These are phyloP conservation scores for Neurospora hispaniola DNA, from an alignment of 495 filamentous ascomycete genomes.

Conservation along the genomic window DNA sequence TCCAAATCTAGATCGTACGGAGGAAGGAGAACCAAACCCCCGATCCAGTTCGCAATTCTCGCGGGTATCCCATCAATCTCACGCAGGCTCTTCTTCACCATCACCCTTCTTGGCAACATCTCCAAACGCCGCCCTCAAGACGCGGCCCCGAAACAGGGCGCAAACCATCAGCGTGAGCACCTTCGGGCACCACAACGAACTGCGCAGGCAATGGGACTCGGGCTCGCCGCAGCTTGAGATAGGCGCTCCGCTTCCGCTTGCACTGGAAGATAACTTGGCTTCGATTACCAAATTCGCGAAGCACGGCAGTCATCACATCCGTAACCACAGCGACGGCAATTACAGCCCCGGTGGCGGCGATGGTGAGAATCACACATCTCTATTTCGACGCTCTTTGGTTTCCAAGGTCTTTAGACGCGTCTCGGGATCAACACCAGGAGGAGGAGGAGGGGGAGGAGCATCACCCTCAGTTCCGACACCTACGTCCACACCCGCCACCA, in stretches of 20 bases:
- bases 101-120: background rate
- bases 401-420: slow-evolving; percentile 5
- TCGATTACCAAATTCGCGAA: background rate
- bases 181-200: background rate
- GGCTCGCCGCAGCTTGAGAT: background rate
- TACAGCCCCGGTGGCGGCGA: background rate
- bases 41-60: background rate
- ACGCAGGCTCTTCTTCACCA: background rate
- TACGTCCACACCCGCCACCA: background rate
- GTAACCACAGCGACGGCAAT: background rate
- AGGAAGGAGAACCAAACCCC: background rate
- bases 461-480: background rate
- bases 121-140: background rate
- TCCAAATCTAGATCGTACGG: background rate
- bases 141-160: background rate
- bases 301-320: background rate
- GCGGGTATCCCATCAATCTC: background rate
- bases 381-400: slow-evolving; percentile 7
- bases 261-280: background rate
- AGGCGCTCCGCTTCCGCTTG: background rate
- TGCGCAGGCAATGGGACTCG: background rate
- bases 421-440: background rate
- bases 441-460: background rate
- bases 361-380: background rate
- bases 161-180: background rate